These are phyloP conservation scores for Crassisporium funariophilum DNA, from an alignment of 768 basidiomycete species.

Conservation along the genomic window DNA sequence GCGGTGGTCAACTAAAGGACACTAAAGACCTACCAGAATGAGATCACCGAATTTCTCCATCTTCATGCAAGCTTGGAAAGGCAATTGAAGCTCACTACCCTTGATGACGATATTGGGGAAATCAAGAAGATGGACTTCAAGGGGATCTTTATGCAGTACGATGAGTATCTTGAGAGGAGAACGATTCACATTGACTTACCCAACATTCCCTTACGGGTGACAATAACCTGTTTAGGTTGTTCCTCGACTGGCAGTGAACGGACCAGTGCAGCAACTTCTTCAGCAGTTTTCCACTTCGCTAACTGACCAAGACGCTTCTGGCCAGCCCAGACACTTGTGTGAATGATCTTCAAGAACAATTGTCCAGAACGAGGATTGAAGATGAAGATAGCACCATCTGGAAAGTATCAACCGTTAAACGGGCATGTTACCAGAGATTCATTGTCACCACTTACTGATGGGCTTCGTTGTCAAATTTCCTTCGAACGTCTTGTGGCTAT, in stretches of 20 bases:
- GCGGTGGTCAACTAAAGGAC: background rate
- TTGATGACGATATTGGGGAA: conserved; percentile 99
- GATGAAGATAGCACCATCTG: conserved; percentile 96
- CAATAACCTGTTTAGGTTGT: conserved; percentile 99
- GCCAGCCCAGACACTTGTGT: conserved; percentile 99
- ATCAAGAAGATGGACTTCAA: conserved; percentile 98
- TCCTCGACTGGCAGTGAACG: conserved; percentile 99
- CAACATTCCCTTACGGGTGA: conserved; percentile 99
- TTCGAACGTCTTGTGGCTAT: conserved; percentile 97
- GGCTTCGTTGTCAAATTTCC: conserved; percentile 99
- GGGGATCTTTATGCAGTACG: conserved; percentile 57
- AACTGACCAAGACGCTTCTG: conserved; percentile 99
- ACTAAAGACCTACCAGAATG: conserved; percentile 58
- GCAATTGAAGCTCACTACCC: conserved; percentile 95
- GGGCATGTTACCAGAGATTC: background rate
- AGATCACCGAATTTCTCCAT: conserved; percentile 99
- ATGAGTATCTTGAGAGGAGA: background rate
- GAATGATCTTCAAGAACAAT: conserved; percentile 97
- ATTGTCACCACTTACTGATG: conserved; percentile 64
- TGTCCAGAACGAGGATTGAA: conserved; percentile 99
- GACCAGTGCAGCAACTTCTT: conserved; percentile 98
- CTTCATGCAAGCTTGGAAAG: conserved; percentile 99
- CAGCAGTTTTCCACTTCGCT: conserved; percentile 99
- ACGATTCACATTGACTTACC: conserved; percentile 58
- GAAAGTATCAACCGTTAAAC: conserved; percentile 8